phyloP scores from a whole-genome alignment of 108 stramenopile species.

The Skeletonema marinoi region DNA sequence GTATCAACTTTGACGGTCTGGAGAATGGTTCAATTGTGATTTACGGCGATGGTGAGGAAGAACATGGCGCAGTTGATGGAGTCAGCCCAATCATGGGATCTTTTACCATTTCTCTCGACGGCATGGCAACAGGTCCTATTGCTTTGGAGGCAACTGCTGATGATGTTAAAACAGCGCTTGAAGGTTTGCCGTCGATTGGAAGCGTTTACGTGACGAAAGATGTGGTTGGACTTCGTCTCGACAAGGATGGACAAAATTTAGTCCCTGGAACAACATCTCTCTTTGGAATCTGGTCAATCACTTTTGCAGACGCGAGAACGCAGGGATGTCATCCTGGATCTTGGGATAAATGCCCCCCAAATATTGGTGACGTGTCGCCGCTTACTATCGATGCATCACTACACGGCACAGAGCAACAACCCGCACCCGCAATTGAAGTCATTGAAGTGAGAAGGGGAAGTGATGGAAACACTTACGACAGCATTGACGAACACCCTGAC shows the following conservation, averaged over 20 bases:
- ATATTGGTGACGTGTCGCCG: constrained; percentile 32
- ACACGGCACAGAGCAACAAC: constrained; percentile 22
- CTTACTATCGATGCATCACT: constrained; percentile 25
- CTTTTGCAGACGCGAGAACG: constrained; percentile 27
- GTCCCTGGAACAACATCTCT: constrained; percentile 11
- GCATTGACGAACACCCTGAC: constrained; percentile 16
- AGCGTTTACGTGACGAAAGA: constrained; percentile 51
- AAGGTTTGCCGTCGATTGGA: constrained; percentile 54
- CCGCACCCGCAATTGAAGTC: constrained; percentile 28
- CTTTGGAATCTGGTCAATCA: constrained; percentile 35
- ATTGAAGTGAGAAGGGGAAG: constrained; percentile 60
- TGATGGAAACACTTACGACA: constrained; percentile 54
- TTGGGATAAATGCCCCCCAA: constrained; percentile 33
- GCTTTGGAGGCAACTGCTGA: constrained; percentile 48
- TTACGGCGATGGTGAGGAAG: constrained; percentile 31
- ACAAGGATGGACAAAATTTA: not conserved
- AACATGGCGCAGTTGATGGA: constrained; percentile 31
- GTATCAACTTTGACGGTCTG: constrained; percentile 20
- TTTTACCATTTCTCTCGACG: constrained; percentile 56
- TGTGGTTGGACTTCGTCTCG: constrained; percentile 16
- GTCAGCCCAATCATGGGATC: constrained; percentile 42
- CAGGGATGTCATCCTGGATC: constrained; percentile 34
- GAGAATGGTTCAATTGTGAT: constrained; percentile 32
- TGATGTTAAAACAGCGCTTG: constrained; percentile 55
- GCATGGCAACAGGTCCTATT: constrained; percentile 45